Percentiles rank a stretch among this genome's conserved stretches.
Conservation (phyloP, 2,329 filamentous ascomycete genomes). For the Aspergillus sp. region DNA sequence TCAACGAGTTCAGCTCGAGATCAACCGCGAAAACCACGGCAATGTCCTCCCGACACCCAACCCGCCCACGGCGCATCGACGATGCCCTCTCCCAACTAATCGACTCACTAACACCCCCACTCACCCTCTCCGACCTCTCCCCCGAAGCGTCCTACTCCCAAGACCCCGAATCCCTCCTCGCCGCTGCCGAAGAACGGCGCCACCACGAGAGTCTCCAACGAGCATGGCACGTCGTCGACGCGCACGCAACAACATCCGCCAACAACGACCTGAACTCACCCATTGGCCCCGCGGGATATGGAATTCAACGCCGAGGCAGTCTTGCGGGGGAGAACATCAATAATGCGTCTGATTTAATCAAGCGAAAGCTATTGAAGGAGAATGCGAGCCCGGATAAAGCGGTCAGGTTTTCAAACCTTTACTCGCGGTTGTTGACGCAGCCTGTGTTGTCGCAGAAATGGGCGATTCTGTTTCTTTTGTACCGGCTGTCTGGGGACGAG, state of each 20-base stretch:
- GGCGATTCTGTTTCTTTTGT: conserved; percentile 88
- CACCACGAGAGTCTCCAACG: conserved; percentile 29
- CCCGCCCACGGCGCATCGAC: conserved; percentile 37
- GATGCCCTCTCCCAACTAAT: conserved; percentile 39
- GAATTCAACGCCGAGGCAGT: conserved; percentile 22
- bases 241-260: conserved; percentile 16
- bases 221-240: conserved; percentile 34
- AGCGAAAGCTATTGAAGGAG: conserved; percentile 73
- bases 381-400: conserved; percentile 69
- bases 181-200: conserved; percentile 31
- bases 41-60: conserved; percentile 27
- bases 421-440: conserved; percentile 79
- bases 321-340: conserved; percentile 55
- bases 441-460: conserved; percentile 93
- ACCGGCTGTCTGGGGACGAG: conserved; percentile 67
- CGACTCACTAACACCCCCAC: conserved; percentile 34
- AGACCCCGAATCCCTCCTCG: conserved; percentile 27
- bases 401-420: conserved; percentile 80
- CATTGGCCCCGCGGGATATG: conserved; percentile 11
- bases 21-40: conserved; percentile 8
- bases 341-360: conserved; percentile 88
- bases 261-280: conserved; percentile 19
- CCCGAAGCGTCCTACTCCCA: conserved; percentile 25
- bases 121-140: conserved; percentile 23
- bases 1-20: neutral